Base-by-base conservation (phyloP, 2,329 filamentous ascomycete species). In the Monilinia fructigena region DNA sequence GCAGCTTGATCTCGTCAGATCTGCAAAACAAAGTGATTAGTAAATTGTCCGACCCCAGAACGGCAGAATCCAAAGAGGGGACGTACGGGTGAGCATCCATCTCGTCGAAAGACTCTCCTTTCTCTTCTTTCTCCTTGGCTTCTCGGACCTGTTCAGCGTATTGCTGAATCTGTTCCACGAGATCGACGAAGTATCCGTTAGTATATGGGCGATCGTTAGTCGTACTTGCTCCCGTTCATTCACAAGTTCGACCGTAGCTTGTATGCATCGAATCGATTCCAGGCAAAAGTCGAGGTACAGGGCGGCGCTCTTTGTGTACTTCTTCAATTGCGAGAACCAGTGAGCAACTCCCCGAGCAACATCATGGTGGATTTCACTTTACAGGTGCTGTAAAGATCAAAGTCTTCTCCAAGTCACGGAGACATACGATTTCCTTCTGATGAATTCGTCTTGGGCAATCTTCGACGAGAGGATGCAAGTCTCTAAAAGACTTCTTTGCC, bases 121-220 rank as follows among this genome's bases (percentile, higher is more conserved):
- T 82, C 69, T 82, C 82, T 75, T 85, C 82, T 74, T 87, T 87
- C 74, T 89, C 85, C 75, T 92, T 89, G 71, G 88, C 86, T 72
- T 88, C 88, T 70, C 89, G 88, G 74, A 97, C 87, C 77, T 95
- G 91, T 74, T 88, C 86, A 68, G 92, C 93, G 86, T 97, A 96
- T 77, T 92, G 86, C 77, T 89, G 87, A 74, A 97, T 93, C 85
- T 97, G 93, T 78, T 96, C 92, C 78, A 96, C 89, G 69, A 98
- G 88, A 81, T 98, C 94, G 80, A 97, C 89, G 78, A 97, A 97
- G 80, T 98, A 98, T 77, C 92, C 92, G 85, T 91, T 92, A 84
- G 89, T 95, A 83, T 97, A 98, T 72, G 93, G 92, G 74, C 90
- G 89, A 79, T 98, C 94, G 79, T 86, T 83, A 68, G 90, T 77